Evolutionary conservation across 1,139 yeast genomes (phyloP).

Genomic region (Geotrichum aggregatum): DNA sequence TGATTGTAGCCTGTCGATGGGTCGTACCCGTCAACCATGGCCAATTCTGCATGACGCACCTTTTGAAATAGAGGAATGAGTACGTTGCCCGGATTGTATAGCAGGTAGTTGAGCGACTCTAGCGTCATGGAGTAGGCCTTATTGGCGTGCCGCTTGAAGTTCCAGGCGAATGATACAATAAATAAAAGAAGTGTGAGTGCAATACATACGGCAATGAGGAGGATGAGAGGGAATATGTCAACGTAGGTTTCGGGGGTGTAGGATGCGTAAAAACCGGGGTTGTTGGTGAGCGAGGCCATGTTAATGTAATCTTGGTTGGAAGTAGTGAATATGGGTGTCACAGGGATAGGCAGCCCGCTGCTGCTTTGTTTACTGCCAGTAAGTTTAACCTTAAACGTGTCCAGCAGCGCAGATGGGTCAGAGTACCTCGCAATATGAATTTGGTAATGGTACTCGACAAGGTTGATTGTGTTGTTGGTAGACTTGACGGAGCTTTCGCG

Average conservation of each 20-base stretch:
- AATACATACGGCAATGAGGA: constrained; percentile 15
- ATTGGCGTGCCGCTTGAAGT: constrained; percentile 16
- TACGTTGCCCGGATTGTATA: constrained; percentile 19
- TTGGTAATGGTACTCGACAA: constrained; percentile 18
- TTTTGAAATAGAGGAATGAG: constrained; percentile 21
- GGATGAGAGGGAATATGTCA: constrained; percentile 18
- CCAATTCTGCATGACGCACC: constrained; percentile 15
- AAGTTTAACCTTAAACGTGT: constrained; percentile 5
- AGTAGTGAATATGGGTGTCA: constrained; percentile 19
- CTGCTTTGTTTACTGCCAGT: constrained; percentile 8
- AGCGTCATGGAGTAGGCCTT: constrained; percentile 18
- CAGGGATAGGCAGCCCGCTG: constrained; percentile 10
- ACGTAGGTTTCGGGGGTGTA: constrained; percentile 18
- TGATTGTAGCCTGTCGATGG: constrained; percentile 22
- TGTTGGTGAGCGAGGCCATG: constrained; percentile 16
- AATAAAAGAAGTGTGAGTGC: constrained; percentile 14
- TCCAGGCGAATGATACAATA: constrained; percentile 6
- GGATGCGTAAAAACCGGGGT: constrained; percentile 2
- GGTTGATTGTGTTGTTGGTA: constrained; percentile 17
- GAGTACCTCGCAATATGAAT: constrained; percentile 15
- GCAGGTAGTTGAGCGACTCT: constrained; percentile 19
- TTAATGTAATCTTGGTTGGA: constrained; percentile 11
- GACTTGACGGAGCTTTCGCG: constrained; percentile 15
- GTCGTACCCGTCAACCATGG: constrained; percentile 22
- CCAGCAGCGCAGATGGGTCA: neutral